These are phyloP conservation scores for Phytophthora idaei DNA, from an alignment of 352 stramenopile species.

Conservation along the genomic window DNA sequence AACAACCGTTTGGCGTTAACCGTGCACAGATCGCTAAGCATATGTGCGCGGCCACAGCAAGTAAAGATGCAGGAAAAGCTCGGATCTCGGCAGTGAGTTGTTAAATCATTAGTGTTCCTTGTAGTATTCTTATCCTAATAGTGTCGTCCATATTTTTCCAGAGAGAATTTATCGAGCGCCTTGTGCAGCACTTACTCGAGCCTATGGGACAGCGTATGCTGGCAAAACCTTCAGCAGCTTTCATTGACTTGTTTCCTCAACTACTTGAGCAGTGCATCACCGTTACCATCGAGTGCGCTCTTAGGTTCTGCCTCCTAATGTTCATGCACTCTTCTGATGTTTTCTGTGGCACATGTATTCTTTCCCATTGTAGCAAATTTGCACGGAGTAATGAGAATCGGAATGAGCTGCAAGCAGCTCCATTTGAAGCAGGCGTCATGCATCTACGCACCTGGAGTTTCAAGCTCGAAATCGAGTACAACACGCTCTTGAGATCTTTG, in stretches of 20 bases:
- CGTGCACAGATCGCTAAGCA: conserved; percentile 36
- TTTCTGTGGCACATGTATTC: background rate
- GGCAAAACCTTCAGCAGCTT: conserved; percentile 43
- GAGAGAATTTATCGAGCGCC: conserved; percentile 58
- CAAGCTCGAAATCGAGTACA: conserved; percentile 60
- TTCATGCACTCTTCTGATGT: background rate
- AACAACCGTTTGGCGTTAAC: background rate
- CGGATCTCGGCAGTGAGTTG: conserved; percentile 33
- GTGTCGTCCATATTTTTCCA: conserved; percentile 14
- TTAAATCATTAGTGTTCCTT: background rate
- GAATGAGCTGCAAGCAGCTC: conserved; percentile 45
- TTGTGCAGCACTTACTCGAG: conserved; percentile 55
- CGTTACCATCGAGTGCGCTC: conserved; percentile 58
- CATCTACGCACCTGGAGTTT: conserved; percentile 55
- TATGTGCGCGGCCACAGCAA: conserved; percentile 32
- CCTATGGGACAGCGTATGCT: conserved; percentile 54
- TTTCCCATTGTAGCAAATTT: conserved; percentile 24
- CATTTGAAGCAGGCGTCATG: conserved; percentile 57
- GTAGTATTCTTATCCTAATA: background rate
- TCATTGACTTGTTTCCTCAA: conserved; percentile 50
- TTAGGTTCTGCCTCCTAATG: background rate
- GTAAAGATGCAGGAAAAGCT: conserved; percentile 26
- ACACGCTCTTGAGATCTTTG: conserved; percentile 29
- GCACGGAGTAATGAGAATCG: conserved; percentile 44
- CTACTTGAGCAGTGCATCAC: conserved; percentile 65